Evolutionary conservation across 2,329 filamentous ascomycete species (phyloP).

Genomic region (Lasiodiplodia sp.): DNA sequence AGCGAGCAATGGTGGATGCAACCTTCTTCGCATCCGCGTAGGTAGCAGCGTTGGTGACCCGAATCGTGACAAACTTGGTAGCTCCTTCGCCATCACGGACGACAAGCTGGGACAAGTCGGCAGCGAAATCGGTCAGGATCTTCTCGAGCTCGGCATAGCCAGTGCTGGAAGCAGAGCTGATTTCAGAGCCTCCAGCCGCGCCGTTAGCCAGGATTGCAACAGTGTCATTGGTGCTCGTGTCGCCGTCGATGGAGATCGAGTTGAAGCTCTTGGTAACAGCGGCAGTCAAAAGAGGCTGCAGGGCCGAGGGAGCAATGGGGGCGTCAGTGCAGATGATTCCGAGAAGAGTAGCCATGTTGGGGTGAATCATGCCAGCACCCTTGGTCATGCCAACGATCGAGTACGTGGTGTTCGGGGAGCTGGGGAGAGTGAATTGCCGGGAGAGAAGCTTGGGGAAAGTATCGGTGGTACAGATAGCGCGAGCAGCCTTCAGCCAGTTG

Average conservation of each 20-base stretch:
- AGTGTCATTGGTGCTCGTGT: slow-evolving; percentile 97
- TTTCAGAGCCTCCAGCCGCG: slow-evolving; percentile 76
- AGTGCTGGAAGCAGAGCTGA: slow-evolving; percentile 59
- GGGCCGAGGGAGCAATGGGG: slow-evolving; percentile 71
- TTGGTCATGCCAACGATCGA: slow-evolving; percentile 94
- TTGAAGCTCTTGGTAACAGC: slow-evolving; percentile 91
- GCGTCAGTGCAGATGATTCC: slow-evolving; percentile 93
- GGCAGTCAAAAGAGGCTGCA: slow-evolving; percentile 73
- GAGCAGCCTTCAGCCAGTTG: slow-evolving; percentile 85
- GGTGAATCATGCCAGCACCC: slow-evolving; percentile 98
- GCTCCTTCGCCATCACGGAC: slow-evolving; percentile 97
- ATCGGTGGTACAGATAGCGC: slow-evolving; percentile 96
- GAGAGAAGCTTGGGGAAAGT: slow-evolving; percentile 97
- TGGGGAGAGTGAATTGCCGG: slow-evolving; percentile 81
- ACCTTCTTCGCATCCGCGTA: slow-evolving; percentile 78
- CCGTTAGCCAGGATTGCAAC: slow-evolving; percentile 95
- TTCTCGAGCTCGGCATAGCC: slow-evolving; percentile 73
- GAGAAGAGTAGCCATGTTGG: slow-evolving; percentile 96
- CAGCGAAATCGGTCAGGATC: slow-evolving; percentile 78
- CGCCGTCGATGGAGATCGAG: slow-evolving; percentile 94
- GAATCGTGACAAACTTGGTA: slow-evolving; percentile 96
- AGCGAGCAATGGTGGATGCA: slow-evolving; percentile 86
- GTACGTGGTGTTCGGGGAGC: slow-evolving; percentile 77
- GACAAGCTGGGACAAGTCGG: slow-evolving; percentile 87
- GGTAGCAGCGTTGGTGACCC: slow-evolving; percentile 75